Evolutionary conservation across 164 flowering plant genomes (phyloP).

Genomic region (Taxillus chinensis): DNA sequence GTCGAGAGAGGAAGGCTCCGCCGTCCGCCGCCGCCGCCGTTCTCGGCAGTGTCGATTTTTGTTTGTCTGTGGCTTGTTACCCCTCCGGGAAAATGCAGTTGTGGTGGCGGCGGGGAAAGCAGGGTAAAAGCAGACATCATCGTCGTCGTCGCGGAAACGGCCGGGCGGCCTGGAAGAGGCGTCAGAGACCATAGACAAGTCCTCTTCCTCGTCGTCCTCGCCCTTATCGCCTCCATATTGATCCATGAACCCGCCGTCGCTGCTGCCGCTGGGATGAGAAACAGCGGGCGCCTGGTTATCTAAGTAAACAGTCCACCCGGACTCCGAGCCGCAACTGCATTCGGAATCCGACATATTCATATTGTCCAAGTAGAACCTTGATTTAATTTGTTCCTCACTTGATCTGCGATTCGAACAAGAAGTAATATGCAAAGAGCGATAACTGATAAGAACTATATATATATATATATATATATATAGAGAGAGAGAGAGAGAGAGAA

Average conservation of each 20-base stretch:
- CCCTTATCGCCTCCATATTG: background rate
- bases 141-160: background rate
- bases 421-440: background rate
- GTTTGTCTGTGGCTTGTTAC: background rate
- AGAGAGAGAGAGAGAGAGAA: no score
- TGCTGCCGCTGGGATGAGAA: no score
- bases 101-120: background rate
- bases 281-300: background rate
- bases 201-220: background rate
- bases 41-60: background rate
- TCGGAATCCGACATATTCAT: background rate
- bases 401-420: background rate
- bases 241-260: no score
- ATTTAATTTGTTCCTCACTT: background rate
- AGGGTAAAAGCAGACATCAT: constrained; percentile 1
- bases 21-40: background rate
- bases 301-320: background rate
- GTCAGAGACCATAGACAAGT: constrained; percentile 1
- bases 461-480: no score
- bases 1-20: background rate
- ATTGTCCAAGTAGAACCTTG: no score
- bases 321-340: background rate
- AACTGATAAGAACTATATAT: no score
- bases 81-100: background rate
- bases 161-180: constrained; percentile 1